Base-by-base conservation (phyloP, 371 early-diverging fungal genomes). In the Mucor circinelloides region DNA sequence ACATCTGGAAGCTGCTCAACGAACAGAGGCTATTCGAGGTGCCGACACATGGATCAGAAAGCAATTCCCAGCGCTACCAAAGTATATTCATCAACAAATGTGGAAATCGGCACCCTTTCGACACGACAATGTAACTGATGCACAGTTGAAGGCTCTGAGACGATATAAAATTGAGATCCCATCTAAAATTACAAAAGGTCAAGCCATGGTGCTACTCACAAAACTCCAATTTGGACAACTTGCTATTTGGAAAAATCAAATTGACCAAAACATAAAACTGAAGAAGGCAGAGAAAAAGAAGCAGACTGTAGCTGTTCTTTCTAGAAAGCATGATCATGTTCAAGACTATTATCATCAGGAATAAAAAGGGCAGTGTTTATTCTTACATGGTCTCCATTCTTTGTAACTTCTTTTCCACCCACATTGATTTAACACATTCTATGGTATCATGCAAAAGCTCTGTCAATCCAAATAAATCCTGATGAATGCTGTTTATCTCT, bases 41-140 rank as follows among this genome's bases (percentile, higher is more conserved):
- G 80, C 86, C 1, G 93, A 93, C 65, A 88, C 86, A 0, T 87
- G 87, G 86, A 50, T 90, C 0, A 44, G 50, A 40, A 70, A 68
- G 34, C 76, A 66, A 6, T 63, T 74, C 23, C 38, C 70, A 6
- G 19, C 15, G 6, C 21, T 30, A 0, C 30, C 38, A 17, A 30
- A 2, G 31, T n/a, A 3, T 15, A 27, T 62, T 5, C 8, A 46
- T 2, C 10, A 23, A 7, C 25, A 19, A 17, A 36, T 66, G 17
- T 17, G 10, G n/a, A 42, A 90, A 62, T 63, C 65, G 42, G 88
- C 90, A 4, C 32, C 54, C 1, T 93, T 86, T 83, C 82, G 93
- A 21, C 59, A 66, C 19, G 64, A 70, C 25, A 85, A 86, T 6
- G 85, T 89, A 0, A 81, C 85, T 0, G 64, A 66, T 1, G 72